Percentiles rank a stretch among this genome's conserved stretches.
Evolutionary conservation across 176 grass and related monocot genomes (phyloP).

Genomic region (Eremochloa ophiuroides): DNA sequence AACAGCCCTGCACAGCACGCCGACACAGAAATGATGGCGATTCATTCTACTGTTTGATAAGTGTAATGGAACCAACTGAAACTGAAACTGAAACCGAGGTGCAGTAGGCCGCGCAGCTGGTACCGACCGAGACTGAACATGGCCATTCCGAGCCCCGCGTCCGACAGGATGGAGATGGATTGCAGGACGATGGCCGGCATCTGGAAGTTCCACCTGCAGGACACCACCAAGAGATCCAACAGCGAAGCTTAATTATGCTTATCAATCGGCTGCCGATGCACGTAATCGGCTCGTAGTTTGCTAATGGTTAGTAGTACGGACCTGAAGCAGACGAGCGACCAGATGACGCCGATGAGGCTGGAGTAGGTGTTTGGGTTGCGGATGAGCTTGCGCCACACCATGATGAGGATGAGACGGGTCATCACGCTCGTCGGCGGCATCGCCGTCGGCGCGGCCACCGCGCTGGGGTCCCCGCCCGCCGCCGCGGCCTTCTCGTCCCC

Average conservation of each 20-base stretch:
- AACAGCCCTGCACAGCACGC: conserved; percentile 58
- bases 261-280: background rate
- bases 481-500: conserved; percentile 58
- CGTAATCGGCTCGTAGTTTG: background rate
- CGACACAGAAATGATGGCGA: too few relatives aligned
- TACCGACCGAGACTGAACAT: conserved; percentile 98
- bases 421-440: conserved; percentile 99
- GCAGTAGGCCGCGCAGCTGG: background rate
- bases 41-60: conserved; percentile 14
- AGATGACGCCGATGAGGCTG: conserved; percentile 91
- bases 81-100: background rate
- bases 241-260: too few relatives aligned
- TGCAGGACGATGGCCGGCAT: conserved; percentile 88
- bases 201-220: conserved; percentile 81
- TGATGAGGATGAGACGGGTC: conserved; percentile 97
- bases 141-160: conserved; percentile 97
- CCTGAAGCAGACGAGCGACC: conserved; percentile 98
- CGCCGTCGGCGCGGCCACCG: conserved; percentile 33
- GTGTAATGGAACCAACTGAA: background rate
- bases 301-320: conserved; percentile 2
- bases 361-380: conserved; percentile 99
- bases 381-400: conserved; percentile 99
- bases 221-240: conserved; percentile 2
- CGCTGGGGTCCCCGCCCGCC: conserved; percentile 10
- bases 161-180: conserved; percentile 98